These are phyloP conservation scores for Ceratobasidium sp. DNA, from an alignment of 1,284 basidiomycete species.

Conservation along the genomic window DNA sequence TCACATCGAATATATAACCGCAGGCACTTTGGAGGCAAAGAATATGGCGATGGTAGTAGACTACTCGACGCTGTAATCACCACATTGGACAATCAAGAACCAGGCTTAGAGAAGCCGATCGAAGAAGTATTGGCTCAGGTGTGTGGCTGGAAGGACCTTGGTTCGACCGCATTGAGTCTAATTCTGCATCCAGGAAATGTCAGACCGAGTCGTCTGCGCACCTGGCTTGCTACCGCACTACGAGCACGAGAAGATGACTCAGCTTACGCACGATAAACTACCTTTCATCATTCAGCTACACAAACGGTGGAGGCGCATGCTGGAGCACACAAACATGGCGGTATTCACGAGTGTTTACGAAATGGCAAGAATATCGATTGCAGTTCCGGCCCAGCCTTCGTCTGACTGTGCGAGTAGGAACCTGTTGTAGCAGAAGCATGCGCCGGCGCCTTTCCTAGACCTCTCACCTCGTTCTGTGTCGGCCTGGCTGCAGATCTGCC, in stretches of 20 bases:
- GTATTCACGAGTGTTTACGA: slow-evolving; percentile 5
- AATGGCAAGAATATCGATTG: slow-evolving; percentile 6
- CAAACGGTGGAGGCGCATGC: slow-evolving; percentile 7
- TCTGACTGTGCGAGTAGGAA: background rate
- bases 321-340: slow-evolving; percentile 8
- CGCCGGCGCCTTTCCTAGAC: background rate
- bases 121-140: slow-evolving; percentile 7
- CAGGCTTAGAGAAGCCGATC: background rate
- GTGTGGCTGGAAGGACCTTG: background rate
- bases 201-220: slow-evolving; percentile 7
- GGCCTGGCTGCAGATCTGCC: slow-evolving; percentile 19
- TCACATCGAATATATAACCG: background rate
- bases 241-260: slow-evolving; percentile 29
- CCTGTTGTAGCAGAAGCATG: slow-evolving; percentile 6
- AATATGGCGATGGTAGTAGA: slow-evolving; percentile 8
- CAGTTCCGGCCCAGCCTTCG: background rate
- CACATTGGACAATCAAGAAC: background rate
- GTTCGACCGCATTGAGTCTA: background rate
- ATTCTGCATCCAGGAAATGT: background rate
- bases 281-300: background rate
- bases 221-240: slow-evolving; percentile 23
- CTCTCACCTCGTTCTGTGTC: slow-evolving; percentile 5
- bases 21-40: slow-evolving; percentile 6
- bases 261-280: background rate
- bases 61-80: background rate